Evolutionary conservation across 1,284 basidiomycete genomes (phyloP), one percentile per base, ranked within the genome.

Genomic region (Phaffia rhodozyma): DNA sequence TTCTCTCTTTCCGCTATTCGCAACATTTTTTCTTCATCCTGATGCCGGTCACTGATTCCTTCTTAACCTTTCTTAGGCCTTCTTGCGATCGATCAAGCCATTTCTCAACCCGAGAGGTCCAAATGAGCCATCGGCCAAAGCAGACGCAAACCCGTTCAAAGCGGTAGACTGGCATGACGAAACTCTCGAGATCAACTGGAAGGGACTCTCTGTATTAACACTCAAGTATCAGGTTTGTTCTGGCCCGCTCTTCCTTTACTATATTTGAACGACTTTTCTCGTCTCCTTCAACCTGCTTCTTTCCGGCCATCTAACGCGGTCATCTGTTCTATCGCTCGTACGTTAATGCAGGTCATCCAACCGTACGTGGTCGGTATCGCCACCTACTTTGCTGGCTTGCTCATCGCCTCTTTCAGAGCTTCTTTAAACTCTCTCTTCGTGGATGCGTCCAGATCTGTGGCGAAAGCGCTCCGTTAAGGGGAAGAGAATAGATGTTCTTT

Each of bases 121-220:
- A 13, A 47, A 27, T 21, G 29, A 38, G 1, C 38, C 38, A 43
- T 7, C 55, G 21, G 58, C 49, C 18, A 54, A 55, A 47, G 25
- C 32, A 21, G 43, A 54, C 4, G 38, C 56, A 21, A 58, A 50
- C 20, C 30, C 50, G 1, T 29, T 63, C 50, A 63, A 63, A 48
- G 55, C 56, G 23, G 23, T 63, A 27, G 57, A 59, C 57, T 63
- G 62, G 62, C 29, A 23, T 7, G 56, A 58, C 38, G 62, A 63
- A 23, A 27, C 34, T 29, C 51, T 63, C 23, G 62, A 63, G 49
- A 59, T 63, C 43, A 58, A 63, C 43, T 63, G 62, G 62, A 23
- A 51, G n/a, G 62, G 62, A 43, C 54, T 63, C 43, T 63, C 54
- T 47, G 43, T 56, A 53, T 34, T 63, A 1, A 57, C 62, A 2